Percentiles rank a stretch among this genome's conserved stretches.
Evolutionary conservation across 2,329 filamentous ascomycete species (phyloP).

Genomic region (Phoma sp.): DNA sequence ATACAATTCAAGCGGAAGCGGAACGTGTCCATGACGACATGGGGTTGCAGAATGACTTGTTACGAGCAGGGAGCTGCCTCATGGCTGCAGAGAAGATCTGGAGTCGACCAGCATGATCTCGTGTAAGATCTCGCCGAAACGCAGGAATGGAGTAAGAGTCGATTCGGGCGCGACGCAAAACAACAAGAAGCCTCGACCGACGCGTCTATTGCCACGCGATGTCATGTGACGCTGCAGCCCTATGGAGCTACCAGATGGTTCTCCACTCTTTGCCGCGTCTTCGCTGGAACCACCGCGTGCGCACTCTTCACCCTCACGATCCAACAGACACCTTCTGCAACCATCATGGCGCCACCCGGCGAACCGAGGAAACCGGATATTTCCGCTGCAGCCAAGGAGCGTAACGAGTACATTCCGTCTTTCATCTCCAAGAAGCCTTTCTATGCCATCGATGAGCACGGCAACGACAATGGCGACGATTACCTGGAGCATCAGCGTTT

Average conservation of each 20-base stretch:
- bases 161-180: not conserved
- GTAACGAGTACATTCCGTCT: constrained; percentile 96
- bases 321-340: constrained; percentile 1
- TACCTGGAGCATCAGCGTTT: constrained; percentile 97
- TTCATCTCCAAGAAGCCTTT: constrained; percentile 99
- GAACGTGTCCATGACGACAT: constrained; percentile 72
- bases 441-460: constrained; percentile 81
- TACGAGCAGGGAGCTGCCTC: constrained; percentile 5
- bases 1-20: constrained; percentile 93
- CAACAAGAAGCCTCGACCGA: not conserved
- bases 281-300: constrained; percentile 5
- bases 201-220: constrained; percentile 24
- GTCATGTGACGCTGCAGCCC: constrained; percentile 42
- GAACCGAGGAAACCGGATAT: constrained; percentile 59
- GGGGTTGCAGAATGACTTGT: not conserved
- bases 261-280: constrained; percentile 22
- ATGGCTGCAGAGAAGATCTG: constrained; percentile 16
- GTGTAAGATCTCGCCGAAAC: not conserved
- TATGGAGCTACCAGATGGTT: constrained; percentile 28
- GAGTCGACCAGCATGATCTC: not conserved
- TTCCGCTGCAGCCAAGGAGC: constrained; percentile 73
- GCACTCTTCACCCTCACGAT: constrained; percentile 3
- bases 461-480: constrained; percentile 73
- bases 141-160: constrained; percentile 5
- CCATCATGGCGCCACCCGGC: constrained; percentile 53